A percentile compares a stretch with the other conserved stretches of the same genome.
phyloP scores from a whole-genome alignment of 495 filamentous ascomycete genomes.

The Aspergillus incahuasiensis region DNA sequence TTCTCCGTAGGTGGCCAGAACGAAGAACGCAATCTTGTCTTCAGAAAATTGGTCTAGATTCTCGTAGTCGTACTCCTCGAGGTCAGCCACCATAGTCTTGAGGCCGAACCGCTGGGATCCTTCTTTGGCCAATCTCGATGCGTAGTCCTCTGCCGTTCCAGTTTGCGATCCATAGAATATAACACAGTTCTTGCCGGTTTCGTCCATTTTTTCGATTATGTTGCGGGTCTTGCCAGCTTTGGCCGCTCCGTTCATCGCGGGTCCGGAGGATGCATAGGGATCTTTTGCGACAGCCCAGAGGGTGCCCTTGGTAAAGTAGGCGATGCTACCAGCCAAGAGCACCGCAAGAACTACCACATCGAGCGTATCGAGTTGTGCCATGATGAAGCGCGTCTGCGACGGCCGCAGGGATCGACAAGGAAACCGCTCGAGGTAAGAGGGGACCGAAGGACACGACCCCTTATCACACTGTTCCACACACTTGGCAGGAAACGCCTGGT shows the following conservation, averaged over 20 bases:
- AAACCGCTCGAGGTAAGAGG: conserved; percentile 3
- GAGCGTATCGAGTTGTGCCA: conserved; percentile 95
- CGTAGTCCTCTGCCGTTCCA: conserved; percentile 97
- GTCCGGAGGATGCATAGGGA: conserved; percentile 71
- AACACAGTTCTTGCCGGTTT: conserved; percentile 92
- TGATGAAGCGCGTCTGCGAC: conserved; percentile 33
- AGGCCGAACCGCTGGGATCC: conserved; percentile 93
- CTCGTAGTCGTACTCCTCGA: conserved; percentile 97
- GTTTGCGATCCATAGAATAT: conserved; percentile 99
- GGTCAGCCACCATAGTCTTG: conserved; percentile 96
- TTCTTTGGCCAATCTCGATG: conserved; percentile 95
- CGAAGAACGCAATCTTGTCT: conserved; percentile 91
- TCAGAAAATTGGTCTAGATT: conserved; percentile 84
- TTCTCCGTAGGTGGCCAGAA: conserved; percentile 96
- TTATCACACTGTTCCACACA: conserved; percentile 6
- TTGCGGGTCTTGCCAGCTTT: conserved; percentile 88
- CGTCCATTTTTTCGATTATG: conserved; percentile 92
- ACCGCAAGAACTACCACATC: conserved; percentile 85
- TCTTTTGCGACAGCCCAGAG: conserved; percentile 82
- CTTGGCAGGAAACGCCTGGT: neutral
- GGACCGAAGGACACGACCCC: conserved; percentile 13
- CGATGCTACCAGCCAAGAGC: conserved; percentile 79
- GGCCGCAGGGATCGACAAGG: neutral
- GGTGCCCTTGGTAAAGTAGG: conserved; percentile 96
- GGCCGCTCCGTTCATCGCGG: conserved; percentile 58